Base-by-base conservation (phyloP, 768 basidiomycete genomes). In the Dioszegia aurantiaca region DNA sequence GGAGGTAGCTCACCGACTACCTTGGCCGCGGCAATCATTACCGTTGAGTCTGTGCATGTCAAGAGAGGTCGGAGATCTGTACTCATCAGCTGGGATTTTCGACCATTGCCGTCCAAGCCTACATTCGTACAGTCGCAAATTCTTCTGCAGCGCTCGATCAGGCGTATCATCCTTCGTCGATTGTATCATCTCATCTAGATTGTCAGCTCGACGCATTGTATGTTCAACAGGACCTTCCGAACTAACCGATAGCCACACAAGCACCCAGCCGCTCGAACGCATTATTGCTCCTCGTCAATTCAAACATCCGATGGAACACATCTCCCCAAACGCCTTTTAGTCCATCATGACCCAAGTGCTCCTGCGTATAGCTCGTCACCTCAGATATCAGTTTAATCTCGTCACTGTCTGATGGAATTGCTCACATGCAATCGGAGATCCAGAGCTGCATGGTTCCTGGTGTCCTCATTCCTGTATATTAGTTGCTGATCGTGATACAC, bases 11-110 rank as follows among this genome's bases (percentile, higher is more conserved):
- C 83, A 0, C 91, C 91, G 27, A 92, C 82, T 0, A 89, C 90
- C 75, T 91, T 89, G n/a, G 92, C 90, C 0, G 91, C 90, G 9
- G 87, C 84, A 33, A 92, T 82, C 92, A 97, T 97, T 72, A 99
- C 85, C 75, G 88, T 87, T 69, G 90, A 84, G 74, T 97, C 94
- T 52, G 86, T 83, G 70, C 89, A 89, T 3, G 90, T 90, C 19
- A 95, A 82, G n/a, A 94, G 83, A 40, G 88, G 85, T 73, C 91
- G 90, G 77, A 95, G 87, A 78, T 95, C 74, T 71, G 42, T 14
- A 2, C 17, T 43, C 31, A 26, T 60, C 54, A 93, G 78, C 90
- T 89, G n/a, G n/a, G n/a, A 79, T 9, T 87, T 90, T 74, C 93
- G 9, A 58, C 2, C 23, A 12, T 40, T 16, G 40, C 56, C n/a